phyloP scores from a whole-genome alignment of 257 asterid species.

The Ligustrum vulgare region DNA sequence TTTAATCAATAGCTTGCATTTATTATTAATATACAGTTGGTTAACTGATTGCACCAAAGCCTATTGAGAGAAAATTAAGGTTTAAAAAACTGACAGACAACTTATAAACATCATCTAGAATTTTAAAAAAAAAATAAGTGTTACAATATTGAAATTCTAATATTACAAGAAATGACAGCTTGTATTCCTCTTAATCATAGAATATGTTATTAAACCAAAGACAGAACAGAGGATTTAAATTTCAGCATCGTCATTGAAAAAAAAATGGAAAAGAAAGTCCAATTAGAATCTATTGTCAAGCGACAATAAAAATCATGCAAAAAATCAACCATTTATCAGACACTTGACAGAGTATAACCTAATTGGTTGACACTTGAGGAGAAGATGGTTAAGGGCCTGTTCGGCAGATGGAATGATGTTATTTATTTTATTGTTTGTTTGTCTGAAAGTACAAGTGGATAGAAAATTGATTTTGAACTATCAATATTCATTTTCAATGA shows the following conservation, averaged over 20 bases:
- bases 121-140: background rate
- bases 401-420: too few species aligned
- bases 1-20: background rate
- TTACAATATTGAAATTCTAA: background rate
- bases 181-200: conserved; percentile 18
- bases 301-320: background rate
- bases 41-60: conserved; percentile 12
- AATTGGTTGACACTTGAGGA: background rate
- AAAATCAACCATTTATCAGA: background rate
- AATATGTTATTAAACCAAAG: conserved; percentile 16
- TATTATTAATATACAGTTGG: background rate
- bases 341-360: background rate
- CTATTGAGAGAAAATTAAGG: conserved; percentile 6
- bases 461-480: too few species aligned
- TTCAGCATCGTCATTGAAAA: background rate
- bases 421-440: too few species aligned
- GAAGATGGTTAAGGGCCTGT: background rate
- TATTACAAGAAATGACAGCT: conserved; percentile 3
- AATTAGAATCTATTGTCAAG: background rate
- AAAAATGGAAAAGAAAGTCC: background rate
- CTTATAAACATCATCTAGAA: conserved; percentile 4
- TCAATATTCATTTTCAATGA: too few species aligned
- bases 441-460: too few species aligned
- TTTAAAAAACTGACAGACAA: background rate
- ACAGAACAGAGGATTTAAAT: conserved; percentile 5